phyloP scores from a whole-genome alignment of 2,329 filamentous ascomycete genomes.

The Penicillium sp. region DNA sequence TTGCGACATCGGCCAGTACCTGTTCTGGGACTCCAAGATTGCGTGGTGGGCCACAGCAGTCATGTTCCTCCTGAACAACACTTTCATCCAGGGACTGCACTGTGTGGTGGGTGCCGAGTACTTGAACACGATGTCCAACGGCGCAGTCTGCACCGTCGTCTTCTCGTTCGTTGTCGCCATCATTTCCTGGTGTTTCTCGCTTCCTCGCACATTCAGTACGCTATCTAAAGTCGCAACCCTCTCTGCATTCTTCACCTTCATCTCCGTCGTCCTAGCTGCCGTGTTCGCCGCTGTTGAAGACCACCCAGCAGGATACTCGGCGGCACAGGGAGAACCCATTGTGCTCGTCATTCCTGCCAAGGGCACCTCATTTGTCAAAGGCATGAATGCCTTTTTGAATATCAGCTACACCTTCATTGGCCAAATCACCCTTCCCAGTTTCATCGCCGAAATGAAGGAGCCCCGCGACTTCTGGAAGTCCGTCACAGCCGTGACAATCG shows the following conservation, averaged over 20 bases:
- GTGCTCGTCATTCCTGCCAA: conserved; percentile 66
- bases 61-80: conserved; percentile 94
- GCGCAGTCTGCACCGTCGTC: conserved; percentile 71
- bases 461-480: conserved; percentile 86
- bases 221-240: conserved; percentile 75
- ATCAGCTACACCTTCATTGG: conserved; percentile 97
- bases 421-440: conserved; percentile 88
- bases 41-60: conserved; percentile 66
- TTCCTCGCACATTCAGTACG: conserved; percentile 80
- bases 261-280: conserved; percentile 80
- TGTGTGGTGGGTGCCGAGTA: conserved; percentile 83
- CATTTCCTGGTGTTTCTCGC: conserved; percentile 73
- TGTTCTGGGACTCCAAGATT: conserved; percentile 82
- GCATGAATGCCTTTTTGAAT: conserved; percentile 87
- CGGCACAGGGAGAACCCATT: conserved; percentile 59
- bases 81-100: conserved; percentile 82
- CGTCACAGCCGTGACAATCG: conserved; percentile 84
- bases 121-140: conserved; percentile 79
- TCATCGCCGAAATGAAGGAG: conserved; percentile 89
- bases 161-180: conserved; percentile 73
- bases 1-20: conserved; percentile 91
- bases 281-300: conserved; percentile 76
- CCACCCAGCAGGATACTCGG: conserved; percentile 67
- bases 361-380: conserved; percentile 75
- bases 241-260: conserved; percentile 83